Evolutionary conservation across 1,284 basidiomycete species (phyloP), one percentile per base, ranked within the genome.

Genomic region (Singerocomus rubriflavus): DNA sequence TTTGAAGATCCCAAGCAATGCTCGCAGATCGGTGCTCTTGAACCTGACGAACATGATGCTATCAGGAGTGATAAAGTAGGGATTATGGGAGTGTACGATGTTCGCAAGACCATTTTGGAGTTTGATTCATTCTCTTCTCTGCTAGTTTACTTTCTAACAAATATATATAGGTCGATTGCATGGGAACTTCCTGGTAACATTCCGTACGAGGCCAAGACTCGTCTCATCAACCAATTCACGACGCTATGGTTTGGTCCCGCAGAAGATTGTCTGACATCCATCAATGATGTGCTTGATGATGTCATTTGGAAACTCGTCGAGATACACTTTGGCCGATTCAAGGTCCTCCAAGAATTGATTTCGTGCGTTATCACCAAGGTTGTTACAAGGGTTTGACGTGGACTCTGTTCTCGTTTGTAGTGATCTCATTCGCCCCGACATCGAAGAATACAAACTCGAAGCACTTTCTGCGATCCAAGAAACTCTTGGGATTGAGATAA

Each of bases 131-230:
- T 33, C 4, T 2, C 11, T 17, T 11, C 4, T 6, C 25, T 25
- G 3, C 8, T n/a, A 4, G 11, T 25, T 8, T 6, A 32, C 25
- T 16, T 26, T 43, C 41, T 55, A 0, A 59, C 4, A 3, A 16
- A n/a, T 31, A 14, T 36, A 10, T 10, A 3, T 52, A 81, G 79
- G 2, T 71, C 71, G 9, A 74, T 69, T 4, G 69, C 64, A 4
- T 82, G 80, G 80, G 79, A 82, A 48, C 70, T 82, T 5, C 78
- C 77, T 0, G 66, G 68, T 5, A 70, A 79, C 44, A 63, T 80
- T 32, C 80, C 79, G 0, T 81, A 75, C 41, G 73, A 76, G 33
- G 78, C 77, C 3, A 79, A 75, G 34, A 69, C 64, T 26, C 62
- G 56, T 9, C 69, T 82, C 31, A 72, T 80, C 13, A 53, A 60